Evolutionary conservation across 2,329 filamentous ascomycete genomes (phyloP).

Genomic region (Colletotrichum australisinense): DNA sequence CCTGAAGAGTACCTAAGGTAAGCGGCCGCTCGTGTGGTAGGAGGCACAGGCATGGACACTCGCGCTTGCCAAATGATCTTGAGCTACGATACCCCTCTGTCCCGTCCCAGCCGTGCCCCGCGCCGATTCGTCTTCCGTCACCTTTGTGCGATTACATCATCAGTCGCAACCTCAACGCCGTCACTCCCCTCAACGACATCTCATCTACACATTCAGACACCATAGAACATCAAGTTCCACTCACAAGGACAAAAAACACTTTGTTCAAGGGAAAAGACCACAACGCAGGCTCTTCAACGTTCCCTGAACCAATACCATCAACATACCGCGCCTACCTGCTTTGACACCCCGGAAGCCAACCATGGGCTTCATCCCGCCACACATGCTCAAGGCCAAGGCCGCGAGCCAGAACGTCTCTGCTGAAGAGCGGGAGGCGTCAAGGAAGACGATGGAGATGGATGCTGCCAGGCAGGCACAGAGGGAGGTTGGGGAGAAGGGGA

Average conservation of each 20-base stretch:
- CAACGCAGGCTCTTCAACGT: background rate
- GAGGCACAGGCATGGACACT: background rate
- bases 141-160: background rate
- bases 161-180: background rate
- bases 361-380: background rate
- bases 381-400: background rate
- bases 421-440: background rate
- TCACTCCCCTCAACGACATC: background rate
- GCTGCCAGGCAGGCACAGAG: background rate
- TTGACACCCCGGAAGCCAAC: fast-evolving
- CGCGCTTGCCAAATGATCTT: background rate
- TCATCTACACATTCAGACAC: background rate
- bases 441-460: background rate
- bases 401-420: background rate
- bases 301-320: too few species aligned
- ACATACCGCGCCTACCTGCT: too few species aligned
- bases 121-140: background rate
- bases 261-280: background rate
- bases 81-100: background rate
- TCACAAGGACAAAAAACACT: background rate
- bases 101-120: too few species aligned
- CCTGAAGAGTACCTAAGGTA: too few species aligned
- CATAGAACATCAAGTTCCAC: background rate
- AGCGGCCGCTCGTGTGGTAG: background rate
- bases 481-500: background rate